Evolutionary conservation across 495 filamentous ascomycete species (phyloP), one percentile per base, ranked within the genome.

Genomic region (Trichoderma asperelloides): DNA sequence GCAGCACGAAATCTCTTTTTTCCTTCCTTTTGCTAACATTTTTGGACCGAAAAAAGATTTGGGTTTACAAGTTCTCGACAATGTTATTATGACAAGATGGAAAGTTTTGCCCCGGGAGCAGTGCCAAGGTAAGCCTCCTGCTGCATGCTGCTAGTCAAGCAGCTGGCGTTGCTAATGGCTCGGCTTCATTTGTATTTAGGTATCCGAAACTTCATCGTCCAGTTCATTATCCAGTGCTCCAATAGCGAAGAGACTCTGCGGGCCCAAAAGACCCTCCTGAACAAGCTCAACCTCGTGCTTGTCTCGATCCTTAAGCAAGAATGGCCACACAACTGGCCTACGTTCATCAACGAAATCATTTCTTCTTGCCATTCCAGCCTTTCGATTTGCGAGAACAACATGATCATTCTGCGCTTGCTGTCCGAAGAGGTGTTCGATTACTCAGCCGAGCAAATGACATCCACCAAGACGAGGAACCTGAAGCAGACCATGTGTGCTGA

Each of bases 241-340:
- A 85, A 82, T 72, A 89, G 90, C 40, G 94, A 97, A 75, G 93
- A 97, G 73, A 89, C 87, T 68, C 83, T 97, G 45, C 87, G 87
- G 70, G 80, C 81, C 65, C 87, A 99, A 74, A 86, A 90, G 68
- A 91, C 92, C 49, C 89, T 99, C 37, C 77, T 99, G 72, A 98
- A 97, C 82, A 98, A 99, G 80, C 85, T 99, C 60, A 98, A 99
- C 70, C 86, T 99, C 65, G 94, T 97, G 27, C 88, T 99, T 65
- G 91, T 99, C 69, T 96, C 92, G 43, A 95, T 99, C 66, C 79
- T 99, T 72, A 99, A 99, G 82, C 95, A 99, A 78, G 95, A 99
- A 77, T 99, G 95, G 95, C 95, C 95, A n/a, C 94, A 97, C 76
- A 95, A 98, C 81, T 99, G 95, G 95, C 95, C 96, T 11, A 96